Evolutionary conservation across 371 early-diverging fungal species (phyloP), one percentile per base, ranked within the genome.

Genomic region (Actinomortierella wolfii): DNA sequence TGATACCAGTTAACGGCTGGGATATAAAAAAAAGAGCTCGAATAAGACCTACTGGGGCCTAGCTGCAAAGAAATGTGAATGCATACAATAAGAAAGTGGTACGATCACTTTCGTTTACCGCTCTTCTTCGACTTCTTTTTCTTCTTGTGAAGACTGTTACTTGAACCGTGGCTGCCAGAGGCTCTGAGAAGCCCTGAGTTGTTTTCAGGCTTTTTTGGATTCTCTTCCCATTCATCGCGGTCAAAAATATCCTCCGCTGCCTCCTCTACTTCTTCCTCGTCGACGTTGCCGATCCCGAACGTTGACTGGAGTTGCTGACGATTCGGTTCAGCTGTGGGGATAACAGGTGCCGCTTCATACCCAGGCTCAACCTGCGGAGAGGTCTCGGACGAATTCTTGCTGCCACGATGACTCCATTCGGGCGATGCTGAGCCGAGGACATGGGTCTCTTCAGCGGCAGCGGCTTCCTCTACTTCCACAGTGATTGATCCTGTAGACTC

Each of bases 341-440:
- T 43, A 13, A 54, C 17, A 4, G 54, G 43, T 2, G 54, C 25
- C n/a, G 41, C 24, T 15, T 17, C 54, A 26, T 21, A 39, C 18
- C 41, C n/a, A n/a, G 40, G 14, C 13, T 44, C 54, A 3, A 18
- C 44, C 4, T 34, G 34, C 34, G 34, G 24, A 26, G 40, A 8
- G 18, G 6, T 15, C 43, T 43, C 3, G 41, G 28, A 14, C 3
- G 28, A 8, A 28, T 28, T 3, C 54, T 43, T 1, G 43, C 17
- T 29, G 29, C 24, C 24, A 23, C 40, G 17, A 11, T 29, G 48
- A 7, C 28, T 60, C 54, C 48, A 60, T 17, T 52, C 61, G 2
- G 61, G 61, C 3, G 61, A 61, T 20, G 49, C 61, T 34, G 34
- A 54, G 7, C 61, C 61, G 15, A 61, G 49, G 24, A 61, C 55